phyloP scores from a whole-genome alignment of 192 early-diverging fungal genomes.

The Coemansia sp. region DNA sequence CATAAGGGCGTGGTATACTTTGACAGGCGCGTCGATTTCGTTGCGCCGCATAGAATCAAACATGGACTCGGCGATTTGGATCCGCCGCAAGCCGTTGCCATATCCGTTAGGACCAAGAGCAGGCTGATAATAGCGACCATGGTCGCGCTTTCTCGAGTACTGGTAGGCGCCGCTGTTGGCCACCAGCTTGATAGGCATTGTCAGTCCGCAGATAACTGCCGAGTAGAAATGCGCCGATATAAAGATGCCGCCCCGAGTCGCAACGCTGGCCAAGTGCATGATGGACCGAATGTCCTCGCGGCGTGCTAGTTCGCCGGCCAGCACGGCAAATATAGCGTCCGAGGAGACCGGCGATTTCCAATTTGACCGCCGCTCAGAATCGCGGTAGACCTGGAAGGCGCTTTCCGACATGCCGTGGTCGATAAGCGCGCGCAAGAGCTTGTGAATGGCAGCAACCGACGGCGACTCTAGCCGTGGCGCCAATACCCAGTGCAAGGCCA shows the following conservation, averaged over 20 bases:
- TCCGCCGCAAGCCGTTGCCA: not conserved
- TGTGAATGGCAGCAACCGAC: conserved; percentile 24
- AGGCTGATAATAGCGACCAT: not conserved
- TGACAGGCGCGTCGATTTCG: conserved; percentile 17
- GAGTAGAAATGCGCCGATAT: conserved; percentile 27
- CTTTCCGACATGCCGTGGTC: conserved; percentile 1
- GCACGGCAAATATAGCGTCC: conserved; percentile 17
- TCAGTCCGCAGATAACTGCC: conserved; percentile 33
- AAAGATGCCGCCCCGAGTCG: not conserved
- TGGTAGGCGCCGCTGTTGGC: not conserved
- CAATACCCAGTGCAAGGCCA: conserved; percentile 26
- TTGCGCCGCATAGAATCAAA: conserved; percentile 16
- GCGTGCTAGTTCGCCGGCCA: conserved; percentile 25
- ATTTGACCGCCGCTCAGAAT: conserved; percentile 14
- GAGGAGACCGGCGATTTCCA: not conserved
- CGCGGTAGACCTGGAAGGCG: conserved; percentile 26
- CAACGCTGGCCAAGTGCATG: conserved; percentile 13
- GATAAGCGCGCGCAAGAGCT: conserved; percentile 18
- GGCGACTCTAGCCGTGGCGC: conserved; percentile 25
- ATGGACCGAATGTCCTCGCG: conserved; percentile 23
- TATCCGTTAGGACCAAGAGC: not conserved
- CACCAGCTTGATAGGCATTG: not conserved
- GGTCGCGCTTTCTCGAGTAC: conserved; percentile 3
- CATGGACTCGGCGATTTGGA: conserved; percentile 22
- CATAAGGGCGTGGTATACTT: conserved; percentile 24